Conservation (phyloP, 108 stramenopile species). For the Tribonema minus region DNA sequence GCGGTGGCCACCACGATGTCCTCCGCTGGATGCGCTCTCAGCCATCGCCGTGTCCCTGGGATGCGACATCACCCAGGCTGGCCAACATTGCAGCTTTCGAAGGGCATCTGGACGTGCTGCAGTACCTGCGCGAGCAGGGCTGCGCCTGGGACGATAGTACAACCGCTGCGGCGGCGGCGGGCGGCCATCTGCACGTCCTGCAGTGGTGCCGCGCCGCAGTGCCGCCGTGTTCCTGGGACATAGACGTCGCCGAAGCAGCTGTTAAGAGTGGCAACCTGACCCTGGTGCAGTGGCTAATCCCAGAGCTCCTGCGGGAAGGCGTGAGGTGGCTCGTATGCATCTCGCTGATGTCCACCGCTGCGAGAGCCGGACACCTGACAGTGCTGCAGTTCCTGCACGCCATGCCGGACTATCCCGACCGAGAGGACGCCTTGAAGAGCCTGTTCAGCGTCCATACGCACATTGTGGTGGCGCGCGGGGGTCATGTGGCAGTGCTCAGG, state of each 20-base stretch:
- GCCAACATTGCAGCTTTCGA: slow-evolving; percentile 1
- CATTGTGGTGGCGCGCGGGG: too few relatives aligned
- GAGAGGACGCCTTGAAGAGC: too few relatives aligned
- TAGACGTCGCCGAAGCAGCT: not conserved
- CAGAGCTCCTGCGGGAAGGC: too few relatives aligned
- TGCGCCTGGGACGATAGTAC: not conserved
- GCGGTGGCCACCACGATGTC: too few relatives aligned
- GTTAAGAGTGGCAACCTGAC: not conserved
- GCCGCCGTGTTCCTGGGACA: not conserved
- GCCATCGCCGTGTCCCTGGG: slow-evolving; percentile 16
- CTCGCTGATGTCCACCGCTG: not conserved
- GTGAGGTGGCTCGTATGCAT: too few relatives aligned
- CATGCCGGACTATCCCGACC: too few relatives aligned
- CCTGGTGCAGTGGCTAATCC: not conserved
- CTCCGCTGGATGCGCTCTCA: too few relatives aligned
- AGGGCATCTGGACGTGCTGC: not conserved
- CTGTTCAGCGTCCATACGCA: too few relatives aligned
- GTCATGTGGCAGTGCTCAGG: too few relatives aligned
- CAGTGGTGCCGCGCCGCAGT: too few relatives aligned
- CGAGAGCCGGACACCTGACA: not conserved
- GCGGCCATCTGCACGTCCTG: too few relatives aligned
- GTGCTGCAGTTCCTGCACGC: not conserved
- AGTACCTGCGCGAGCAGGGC: not conserved
- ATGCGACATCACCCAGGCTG: not conserved
- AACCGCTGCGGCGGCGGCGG: not conserved